Evolutionary conservation across 163 green algal genomes (phyloP).

Genomic region (Chlamydomonas reinhardtii): DNA sequence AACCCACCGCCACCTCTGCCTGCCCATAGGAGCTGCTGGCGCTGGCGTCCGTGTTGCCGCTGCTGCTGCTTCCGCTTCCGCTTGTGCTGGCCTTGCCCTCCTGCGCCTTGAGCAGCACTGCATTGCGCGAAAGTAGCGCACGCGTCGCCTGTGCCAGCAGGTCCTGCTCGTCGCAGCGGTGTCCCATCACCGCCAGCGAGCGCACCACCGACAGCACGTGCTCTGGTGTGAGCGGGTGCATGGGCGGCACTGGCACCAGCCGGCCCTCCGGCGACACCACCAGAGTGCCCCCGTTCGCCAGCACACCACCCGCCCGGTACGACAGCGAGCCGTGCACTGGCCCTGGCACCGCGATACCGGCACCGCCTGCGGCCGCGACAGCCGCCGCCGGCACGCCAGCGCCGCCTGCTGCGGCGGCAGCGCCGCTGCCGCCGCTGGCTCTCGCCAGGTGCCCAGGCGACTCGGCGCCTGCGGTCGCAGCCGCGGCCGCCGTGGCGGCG

Average conservation of each 20-base stretch:
- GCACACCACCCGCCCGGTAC: neutral
- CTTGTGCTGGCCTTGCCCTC: neutral
- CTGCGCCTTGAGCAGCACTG: neutral
- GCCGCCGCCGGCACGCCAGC: too few relatives aligned
- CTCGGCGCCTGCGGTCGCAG: neutral
- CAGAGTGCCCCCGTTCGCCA: neutral
- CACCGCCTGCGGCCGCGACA: neutral
- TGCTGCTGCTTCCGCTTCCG: neutral
- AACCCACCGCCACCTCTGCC: neutral
- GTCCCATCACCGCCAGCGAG: slow-evolving; percentile 25
- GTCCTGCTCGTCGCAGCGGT: neutral
- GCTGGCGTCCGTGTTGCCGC: neutral
- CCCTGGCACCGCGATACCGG: neutral
- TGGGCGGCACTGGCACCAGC: neutral
- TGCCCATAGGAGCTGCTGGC: neutral
- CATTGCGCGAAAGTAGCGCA: neutral
- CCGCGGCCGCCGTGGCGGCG: neutral
- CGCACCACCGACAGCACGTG: neutral
- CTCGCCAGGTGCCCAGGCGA: too few relatives aligned
- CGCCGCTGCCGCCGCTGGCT: too few relatives aligned
- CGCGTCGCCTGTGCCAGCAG: slow-evolving; percentile 3
- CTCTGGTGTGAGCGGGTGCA: slow-evolving; percentile 20
- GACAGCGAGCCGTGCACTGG: neutral
- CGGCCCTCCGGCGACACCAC: neutral
- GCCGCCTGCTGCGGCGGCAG: too few relatives aligned